Conservation (phyloP, 768 basidiomycete genomes). For the Lactarius trivialis region DNA sequence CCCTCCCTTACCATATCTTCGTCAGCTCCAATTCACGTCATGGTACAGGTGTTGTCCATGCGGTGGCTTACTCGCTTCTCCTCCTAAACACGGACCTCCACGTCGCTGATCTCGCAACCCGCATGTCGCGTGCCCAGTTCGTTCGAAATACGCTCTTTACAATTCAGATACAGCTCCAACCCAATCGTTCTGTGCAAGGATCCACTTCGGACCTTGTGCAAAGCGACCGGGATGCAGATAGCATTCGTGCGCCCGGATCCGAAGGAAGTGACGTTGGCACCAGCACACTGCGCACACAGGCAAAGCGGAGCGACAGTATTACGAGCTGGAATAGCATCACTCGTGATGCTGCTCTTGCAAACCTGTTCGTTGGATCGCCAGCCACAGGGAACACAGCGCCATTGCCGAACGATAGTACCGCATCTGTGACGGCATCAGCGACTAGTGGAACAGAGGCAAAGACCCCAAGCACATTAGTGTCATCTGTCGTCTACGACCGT, state of each 20-base stretch:
- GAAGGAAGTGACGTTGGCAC: slow-evolving; percentile 48
- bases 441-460: slow-evolving; percentile 39
- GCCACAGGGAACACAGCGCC: slow-evolving; percentile 19
- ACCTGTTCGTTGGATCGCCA: slow-evolving; percentile 28
- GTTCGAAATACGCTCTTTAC: slow-evolving; percentile 86
- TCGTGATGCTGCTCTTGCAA: slow-evolving; percentile 42
- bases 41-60: slow-evolving; percentile 80
- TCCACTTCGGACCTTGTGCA: slow-evolving; percentile 58
- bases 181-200: slow-evolving; percentile 39
- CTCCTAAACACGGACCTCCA: slow-evolving; percentile 97
- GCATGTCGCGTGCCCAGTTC: slow-evolving; percentile 92
- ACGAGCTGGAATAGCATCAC: slow-evolving; percentile 80
- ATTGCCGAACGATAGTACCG: slow-evolving; percentile 53
- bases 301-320: slow-evolving; percentile 77
- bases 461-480: slow-evolving; percentile 29
- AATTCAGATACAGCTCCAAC: slow-evolving; percentile 71
- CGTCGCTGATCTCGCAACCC: slow-evolving; percentile 78
- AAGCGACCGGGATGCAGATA: slow-evolving; percentile 67
- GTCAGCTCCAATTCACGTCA: slow-evolving; percentile 12
- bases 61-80: slow-evolving; percentile 86
- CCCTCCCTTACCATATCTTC: slow-evolving; percentile 17
- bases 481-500: slow-evolving; percentile 47
- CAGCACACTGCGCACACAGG: slow-evolving; percentile 36
- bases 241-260: slow-evolving; percentile 47
- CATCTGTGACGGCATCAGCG: slow-evolving; percentile 47